A percentile compares a stretch with the other conserved stretches of the same genome.
Conservation (phyloP, 1,284 basidiomycete genomes). For the Binderoboletus segoi region DNA sequence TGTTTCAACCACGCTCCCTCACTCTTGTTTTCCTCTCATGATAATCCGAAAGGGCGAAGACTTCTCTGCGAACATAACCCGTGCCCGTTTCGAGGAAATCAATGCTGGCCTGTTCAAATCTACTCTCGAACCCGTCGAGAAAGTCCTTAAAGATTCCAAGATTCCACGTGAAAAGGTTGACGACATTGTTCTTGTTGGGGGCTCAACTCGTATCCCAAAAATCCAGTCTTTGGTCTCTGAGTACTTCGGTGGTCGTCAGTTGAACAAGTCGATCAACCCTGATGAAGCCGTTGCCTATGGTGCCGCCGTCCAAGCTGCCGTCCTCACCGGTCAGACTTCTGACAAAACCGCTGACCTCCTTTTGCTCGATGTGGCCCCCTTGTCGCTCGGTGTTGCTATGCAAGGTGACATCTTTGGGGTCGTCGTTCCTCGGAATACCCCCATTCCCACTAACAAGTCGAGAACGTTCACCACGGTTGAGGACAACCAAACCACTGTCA, state of each 20-base stretch:
- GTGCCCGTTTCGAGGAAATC: slow-evolving; percentile 99
- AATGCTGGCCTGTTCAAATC: slow-evolving; percentile 94
- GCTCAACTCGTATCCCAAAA: slow-evolving; percentile 99
- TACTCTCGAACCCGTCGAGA: slow-evolving; percentile 97
- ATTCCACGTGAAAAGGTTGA: slow-evolving; percentile 97
- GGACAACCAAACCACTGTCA: slow-evolving; percentile 98
- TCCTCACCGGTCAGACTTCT: slow-evolving; percentile 94
- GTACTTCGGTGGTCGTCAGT: slow-evolving; percentile 94
- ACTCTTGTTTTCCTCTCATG: slow-evolving; percentile 14
- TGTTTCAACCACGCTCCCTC: slow-evolving; percentile 21
- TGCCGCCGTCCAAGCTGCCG: slow-evolving; percentile 96
- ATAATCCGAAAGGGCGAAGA: slow-evolving; percentile 68
- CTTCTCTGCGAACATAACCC: slow-evolving; percentile 95
- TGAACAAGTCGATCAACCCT: slow-evolving; percentile 99
- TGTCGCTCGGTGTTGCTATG: slow-evolving; percentile 98
- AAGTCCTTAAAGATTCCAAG: slow-evolving; percentile 99
- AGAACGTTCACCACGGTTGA: slow-evolving; percentile 96
- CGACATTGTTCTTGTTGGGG: slow-evolving; percentile 99
- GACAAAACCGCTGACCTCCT: slow-evolving; percentile 95
- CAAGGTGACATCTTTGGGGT: slow-evolving; percentile 97
- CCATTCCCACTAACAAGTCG: slow-evolving; percentile 97
- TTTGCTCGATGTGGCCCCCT: slow-evolving; percentile 93
- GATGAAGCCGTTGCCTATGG: slow-evolving; percentile 96
- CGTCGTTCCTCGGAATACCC: slow-evolving; percentile 95
- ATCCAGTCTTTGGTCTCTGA: slow-evolving; percentile 98